Evolutionary conservation across 164 flowering plant genomes (phyloP).

Genomic region (Cinnamomum chago): DNA sequence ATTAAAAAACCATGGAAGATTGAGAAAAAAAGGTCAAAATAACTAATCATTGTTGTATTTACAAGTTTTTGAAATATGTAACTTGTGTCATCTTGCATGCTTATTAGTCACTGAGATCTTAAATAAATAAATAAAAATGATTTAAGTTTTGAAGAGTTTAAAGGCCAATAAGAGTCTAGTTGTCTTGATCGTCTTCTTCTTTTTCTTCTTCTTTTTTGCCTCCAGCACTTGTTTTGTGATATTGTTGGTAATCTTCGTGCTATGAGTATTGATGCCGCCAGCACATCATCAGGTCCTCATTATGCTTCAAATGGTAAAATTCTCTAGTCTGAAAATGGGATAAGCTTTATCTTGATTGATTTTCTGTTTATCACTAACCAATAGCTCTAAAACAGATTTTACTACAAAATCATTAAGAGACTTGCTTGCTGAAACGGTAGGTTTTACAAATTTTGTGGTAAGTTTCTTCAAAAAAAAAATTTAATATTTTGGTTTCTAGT

Average conservation of each 20-base stretch:
- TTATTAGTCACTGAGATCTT: too few species aligned
- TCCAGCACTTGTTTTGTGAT: conserved; percentile 67
- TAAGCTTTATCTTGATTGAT: not conserved
- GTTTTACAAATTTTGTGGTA: conserved; percentile 27
- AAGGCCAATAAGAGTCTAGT: too few species aligned
- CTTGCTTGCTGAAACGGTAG: conserved; percentile 48
- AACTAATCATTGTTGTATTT: too few species aligned
- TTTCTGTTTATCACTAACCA: conserved; percentile 2
- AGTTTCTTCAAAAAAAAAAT: conserved; percentile 14
- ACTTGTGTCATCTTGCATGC: too few species aligned
- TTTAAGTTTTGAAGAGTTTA: too few species aligned
- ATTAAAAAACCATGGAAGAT: not conserved
- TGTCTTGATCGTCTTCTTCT: too few species aligned
- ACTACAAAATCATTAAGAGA: conserved; percentile 44
- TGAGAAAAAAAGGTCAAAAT: not conserved
- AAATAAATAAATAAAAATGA: too few species aligned
- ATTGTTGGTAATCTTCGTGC: conserved; percentile 56
- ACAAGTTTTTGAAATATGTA: too few species aligned
- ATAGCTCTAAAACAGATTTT: not conserved
- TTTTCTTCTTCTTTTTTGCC: not conserved
- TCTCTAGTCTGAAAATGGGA: not conserved
- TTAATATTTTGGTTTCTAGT: not conserved
- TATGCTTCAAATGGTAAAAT: conserved; percentile 19
- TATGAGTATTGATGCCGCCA: conserved; percentile 53
- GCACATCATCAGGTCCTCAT: conserved; percentile 74